Base-by-base conservation (phyloP, 768 basidiomycete species). In the Strobilomyces dryophilus region DNA sequence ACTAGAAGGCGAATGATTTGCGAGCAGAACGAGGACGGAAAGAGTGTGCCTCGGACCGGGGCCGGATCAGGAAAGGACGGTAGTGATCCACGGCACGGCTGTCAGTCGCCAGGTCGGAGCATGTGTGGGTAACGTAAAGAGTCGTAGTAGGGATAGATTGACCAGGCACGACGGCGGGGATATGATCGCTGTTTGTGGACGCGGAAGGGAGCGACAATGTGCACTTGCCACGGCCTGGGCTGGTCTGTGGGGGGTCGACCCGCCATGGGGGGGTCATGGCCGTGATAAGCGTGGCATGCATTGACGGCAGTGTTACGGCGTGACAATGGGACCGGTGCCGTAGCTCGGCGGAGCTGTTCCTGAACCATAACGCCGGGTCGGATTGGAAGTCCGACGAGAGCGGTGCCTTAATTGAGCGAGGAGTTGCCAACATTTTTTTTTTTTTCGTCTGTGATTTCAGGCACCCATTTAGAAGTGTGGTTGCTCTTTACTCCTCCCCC, bases 401-500 rank as follows among this genome's bases (percentile, higher is more conserved):
- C 67, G 55, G 68, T 69, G 68, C 68, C 68, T 69, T 69, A 69
- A 69, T 69, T 71, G 68, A 61, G 65, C 43, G 57, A 62, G 59
- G 58, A 53, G 53, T 59, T 44, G 50, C 57, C 53, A 63, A 45
- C 32, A n/a, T 35, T 36, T 34, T 52, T 40, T 27, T 47, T 34
- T 35, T 51, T 46, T 40, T 31, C 24, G 29, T 45, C 31, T 45
- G 45, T 59, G 61, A 65, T 61, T 68, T 61, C 68, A 69, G 68
- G 68, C 68, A 69, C 68, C 63, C 49, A 59, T 67, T 56, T 69
- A 67, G 58, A 69, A 67, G 56, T 65, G 57, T 60, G 47, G 61
- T 65, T 68, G 61, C 67, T 71, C 63, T 66, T 70, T 70, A 65
- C 54, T 58, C 54, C 53, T 58, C 62, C 56, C 32, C 59, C 35